Percentiles rank a stretch among this genome's conserved stretches.
Conservation (phyloP, 371 early-diverging fungal genomes). For the Zopfochytrium polystomum region DNA sequence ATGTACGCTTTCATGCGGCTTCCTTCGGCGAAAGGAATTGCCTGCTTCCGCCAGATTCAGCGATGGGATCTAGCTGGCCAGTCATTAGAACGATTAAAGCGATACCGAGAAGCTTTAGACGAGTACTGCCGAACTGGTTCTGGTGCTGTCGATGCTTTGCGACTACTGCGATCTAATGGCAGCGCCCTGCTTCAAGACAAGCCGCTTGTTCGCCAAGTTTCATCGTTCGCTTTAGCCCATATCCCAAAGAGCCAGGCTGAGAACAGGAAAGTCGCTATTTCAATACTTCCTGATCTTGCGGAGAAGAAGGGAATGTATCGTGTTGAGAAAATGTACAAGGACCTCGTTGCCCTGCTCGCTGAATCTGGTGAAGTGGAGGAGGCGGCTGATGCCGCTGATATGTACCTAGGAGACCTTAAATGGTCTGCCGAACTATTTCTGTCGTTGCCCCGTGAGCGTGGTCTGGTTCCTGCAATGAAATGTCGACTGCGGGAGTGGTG, state of each 20-base stretch:
- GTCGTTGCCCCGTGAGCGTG: no score
- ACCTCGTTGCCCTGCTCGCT: constrained; percentile 2
- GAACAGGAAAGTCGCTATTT: constrained; percentile 14
- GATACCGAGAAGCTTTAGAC: not conserved
- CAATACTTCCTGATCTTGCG: constrained; percentile 3
- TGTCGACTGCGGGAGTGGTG: no score
- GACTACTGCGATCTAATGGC: not conserved
- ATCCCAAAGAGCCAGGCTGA: constrained; percentile 1
- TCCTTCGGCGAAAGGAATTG: not conserved
- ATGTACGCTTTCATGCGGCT: constrained; percentile 6
- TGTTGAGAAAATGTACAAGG: constrained; percentile 11
- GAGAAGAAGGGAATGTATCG: constrained; percentile 9
- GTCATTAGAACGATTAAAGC: not conserved
- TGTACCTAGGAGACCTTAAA: no score
- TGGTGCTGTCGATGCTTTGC: constrained; percentile 8
- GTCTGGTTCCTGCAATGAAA: no score
- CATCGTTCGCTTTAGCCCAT: constrained; percentile 3
- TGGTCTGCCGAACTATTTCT: no score
- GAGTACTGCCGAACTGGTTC: constrained; percentile 1
- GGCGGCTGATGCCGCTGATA: no score
- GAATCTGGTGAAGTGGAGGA: no score
- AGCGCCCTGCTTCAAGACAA: not conserved
- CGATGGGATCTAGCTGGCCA: constrained; percentile 11
- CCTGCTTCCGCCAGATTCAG: constrained; percentile 9
- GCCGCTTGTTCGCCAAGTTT: constrained; percentile 1